Conservation (phyloP, 805 yeast genomes). For the Nematodospora valgi region DNA sequence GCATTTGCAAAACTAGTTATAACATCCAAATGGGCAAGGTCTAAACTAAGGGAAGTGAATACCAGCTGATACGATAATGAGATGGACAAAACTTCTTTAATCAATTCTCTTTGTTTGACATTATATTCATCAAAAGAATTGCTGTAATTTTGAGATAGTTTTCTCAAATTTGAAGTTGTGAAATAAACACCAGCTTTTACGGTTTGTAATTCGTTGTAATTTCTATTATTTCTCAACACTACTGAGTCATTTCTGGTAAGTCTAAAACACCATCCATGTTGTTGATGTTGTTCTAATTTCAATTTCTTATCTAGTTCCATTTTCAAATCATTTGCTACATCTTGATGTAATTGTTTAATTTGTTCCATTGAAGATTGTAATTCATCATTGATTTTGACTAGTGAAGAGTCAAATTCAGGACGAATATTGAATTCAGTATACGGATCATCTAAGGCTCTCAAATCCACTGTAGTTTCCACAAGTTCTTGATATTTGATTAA, state of each 20-base stretch:
- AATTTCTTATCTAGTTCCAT: conserved; percentile 86
- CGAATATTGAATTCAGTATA: conserved; percentile 70
- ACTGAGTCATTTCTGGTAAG: conserved; percentile 87
- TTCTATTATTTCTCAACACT: conserved; percentile 58
- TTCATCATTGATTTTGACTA: conserved; percentile 56
- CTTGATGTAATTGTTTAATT: conserved; percentile 58
- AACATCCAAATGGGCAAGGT: conserved; percentile 78
- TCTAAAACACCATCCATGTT: conserved; percentile 93
- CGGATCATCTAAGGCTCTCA: conserved; percentile 69
- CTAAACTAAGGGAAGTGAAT: conserved; percentile 60
- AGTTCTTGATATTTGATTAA: conserved; percentile 73
- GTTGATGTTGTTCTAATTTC: conserved; percentile 82
- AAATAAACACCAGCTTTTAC: conserved; percentile 95
- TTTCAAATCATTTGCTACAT: conserved; percentile 68
- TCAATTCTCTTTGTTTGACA: conserved; percentile 71
- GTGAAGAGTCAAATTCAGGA: conserved; percentile 83
- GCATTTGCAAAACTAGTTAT: conserved; percentile 82
- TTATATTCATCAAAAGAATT: conserved; percentile 66
- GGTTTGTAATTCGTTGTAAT: conserved; percentile 78
- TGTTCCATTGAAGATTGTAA: conserved; percentile 52
- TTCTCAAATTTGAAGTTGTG: conserved; percentile 65
- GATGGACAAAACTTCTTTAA: conserved; percentile 77
- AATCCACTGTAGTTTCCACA: conserved; percentile 89
- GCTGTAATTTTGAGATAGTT: conserved; percentile 55
- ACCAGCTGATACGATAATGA: conserved; percentile 80